phyloP scores from a whole-genome alignment of 306 rosid genomes.

The Inga laurina region DNA sequence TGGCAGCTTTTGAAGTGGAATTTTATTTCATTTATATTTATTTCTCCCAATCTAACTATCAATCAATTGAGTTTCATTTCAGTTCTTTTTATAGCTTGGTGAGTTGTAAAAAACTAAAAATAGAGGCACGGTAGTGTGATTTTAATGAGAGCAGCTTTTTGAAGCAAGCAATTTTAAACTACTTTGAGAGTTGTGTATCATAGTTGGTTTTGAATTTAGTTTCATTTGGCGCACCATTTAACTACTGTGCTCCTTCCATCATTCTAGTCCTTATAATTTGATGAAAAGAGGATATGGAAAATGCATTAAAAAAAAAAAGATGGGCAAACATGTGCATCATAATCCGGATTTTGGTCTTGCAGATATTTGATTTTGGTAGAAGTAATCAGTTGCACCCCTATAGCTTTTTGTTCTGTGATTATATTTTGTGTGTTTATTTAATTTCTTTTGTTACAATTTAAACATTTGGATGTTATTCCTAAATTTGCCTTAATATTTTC shows the following conservation, averaged over 20 bases:
- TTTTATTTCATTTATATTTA: background rate
- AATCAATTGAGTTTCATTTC: too few species aligned
- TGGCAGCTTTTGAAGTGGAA: background rate
- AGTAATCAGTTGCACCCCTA: conserved; percentile 11
- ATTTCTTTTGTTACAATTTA: background rate
- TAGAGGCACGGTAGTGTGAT: too few species aligned
- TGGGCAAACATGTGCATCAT: background rate
- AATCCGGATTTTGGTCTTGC: conserved; percentile 24
- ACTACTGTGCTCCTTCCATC: background rate
- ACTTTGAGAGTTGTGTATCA: background rate
- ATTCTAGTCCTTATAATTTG: background rate
- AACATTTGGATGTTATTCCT: conserved; percentile 8
- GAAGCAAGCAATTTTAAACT: background rate
- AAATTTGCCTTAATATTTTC: too few species aligned
- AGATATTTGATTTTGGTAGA: background rate
- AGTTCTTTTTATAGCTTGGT: too few species aligned
- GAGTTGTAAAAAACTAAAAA: too few species aligned
- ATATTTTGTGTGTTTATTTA: background rate
- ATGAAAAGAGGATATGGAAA: conserved; percentile 2
- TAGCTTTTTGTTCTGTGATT: background rate
- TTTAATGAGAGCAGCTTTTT: background rate
- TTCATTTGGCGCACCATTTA: background rate
- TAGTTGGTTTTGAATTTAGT: background rate
- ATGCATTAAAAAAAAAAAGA: background rate
- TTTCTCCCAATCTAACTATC: background rate